phyloP scores from a whole-genome alignment of 768 basidiomycete genomes.

The Russula brevipes region DNA sequence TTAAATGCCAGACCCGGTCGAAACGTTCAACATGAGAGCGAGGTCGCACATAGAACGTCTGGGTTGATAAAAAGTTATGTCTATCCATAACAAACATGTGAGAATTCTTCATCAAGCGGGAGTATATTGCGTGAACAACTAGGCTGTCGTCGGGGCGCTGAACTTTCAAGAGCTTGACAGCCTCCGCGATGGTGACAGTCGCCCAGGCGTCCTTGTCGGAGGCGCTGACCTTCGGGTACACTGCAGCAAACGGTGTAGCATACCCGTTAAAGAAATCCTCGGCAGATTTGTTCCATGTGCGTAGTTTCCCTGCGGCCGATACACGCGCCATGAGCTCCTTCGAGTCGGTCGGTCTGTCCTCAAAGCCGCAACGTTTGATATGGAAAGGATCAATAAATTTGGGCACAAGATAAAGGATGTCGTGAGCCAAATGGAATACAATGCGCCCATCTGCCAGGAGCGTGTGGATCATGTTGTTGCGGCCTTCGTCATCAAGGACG shows the following conservation, averaged over 20 bases:
- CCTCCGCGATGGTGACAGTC: conserved; percentile 49
- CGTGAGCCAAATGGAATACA: conserved; percentile 29
- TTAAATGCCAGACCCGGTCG: conserved; percentile 44
- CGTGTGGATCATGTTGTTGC: conserved; percentile 8
- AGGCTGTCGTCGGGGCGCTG: conserved; percentile 31
- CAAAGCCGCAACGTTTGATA: conserved; percentile 44
- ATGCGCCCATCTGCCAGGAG: conserved; percentile 10
- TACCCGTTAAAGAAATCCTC: conserved; percentile 39
- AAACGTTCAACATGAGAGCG: conserved; percentile 49
- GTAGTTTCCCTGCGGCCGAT: conserved; percentile 55
- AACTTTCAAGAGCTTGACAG: conserved; percentile 36
- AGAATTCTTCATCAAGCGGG: conserved; percentile 53
- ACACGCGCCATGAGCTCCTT: conserved; percentile 55
- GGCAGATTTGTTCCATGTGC: conserved; percentile 45
- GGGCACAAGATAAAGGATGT: conserved; percentile 59
- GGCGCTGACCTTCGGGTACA: conserved; percentile 45
- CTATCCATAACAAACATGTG: conserved; percentile 49
- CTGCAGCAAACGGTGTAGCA: conserved; percentile 27
- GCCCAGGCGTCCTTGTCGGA: conserved; percentile 49
- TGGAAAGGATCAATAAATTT: conserved; percentile 46
- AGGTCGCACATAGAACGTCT: conserved; percentile 62
- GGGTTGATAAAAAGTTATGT: conserved; percentile 41
- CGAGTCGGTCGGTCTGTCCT: conserved; percentile 29
- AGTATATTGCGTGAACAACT: conserved; percentile 52
- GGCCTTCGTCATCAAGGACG: conserved; percentile 8